Percentiles rank a stretch among this genome's conserved stretches.
phyloP scores from a whole-genome alignment of 108 stramenopile species.

The Cyclotella baltica region DNA sequence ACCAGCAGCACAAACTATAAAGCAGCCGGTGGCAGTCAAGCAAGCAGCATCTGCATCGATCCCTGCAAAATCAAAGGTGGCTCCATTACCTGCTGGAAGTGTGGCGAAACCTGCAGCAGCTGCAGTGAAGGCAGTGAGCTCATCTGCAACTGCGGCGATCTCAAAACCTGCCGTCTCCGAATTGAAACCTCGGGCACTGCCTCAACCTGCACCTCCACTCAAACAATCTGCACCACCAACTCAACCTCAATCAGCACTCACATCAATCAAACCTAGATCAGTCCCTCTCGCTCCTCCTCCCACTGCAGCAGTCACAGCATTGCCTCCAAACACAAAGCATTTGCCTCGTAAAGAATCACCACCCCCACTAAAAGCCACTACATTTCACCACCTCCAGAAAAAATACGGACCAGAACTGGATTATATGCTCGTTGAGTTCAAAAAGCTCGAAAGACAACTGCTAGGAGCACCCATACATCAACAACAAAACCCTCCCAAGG shows the following conservation, averaged over 20 bases:
- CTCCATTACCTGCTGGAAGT: background rate
- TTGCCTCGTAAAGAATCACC: slow-evolving; percentile 6
- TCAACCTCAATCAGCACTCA: background rate
- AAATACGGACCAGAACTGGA: slow-evolving; percentile 80
- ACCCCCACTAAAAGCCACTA: slow-evolving; percentile 61
- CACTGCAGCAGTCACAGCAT: background rate
- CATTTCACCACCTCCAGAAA: slow-evolving; percentile 61
- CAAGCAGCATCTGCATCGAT: background rate
- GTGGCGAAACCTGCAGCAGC: background rate
- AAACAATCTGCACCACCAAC: slow-evolving; percentile 10
- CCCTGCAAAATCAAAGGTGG: background rate
- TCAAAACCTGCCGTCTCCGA: background rate
- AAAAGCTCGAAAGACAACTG: slow-evolving; percentile 82
- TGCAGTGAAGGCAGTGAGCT: background rate
- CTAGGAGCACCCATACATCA: slow-evolving; percentile 64
- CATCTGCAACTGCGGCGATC: background rate
- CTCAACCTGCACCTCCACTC: background rate
- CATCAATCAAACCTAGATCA: slow-evolving; percentile 1
- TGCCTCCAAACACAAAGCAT: background rate
- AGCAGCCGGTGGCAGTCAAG: background rate
- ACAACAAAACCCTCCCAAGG: slow-evolving; percentile 14
- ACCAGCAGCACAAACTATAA: background rate
- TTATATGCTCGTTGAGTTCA: slow-evolving; percentile 87
- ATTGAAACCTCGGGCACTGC: slow-evolving; percentile 5
- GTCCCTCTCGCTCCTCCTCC: background rate